These are phyloP conservation scores for Pleurotus tuoliensis DNA, from an alignment of 768 basidiomycete genomes.

Conservation along the genomic window DNA sequence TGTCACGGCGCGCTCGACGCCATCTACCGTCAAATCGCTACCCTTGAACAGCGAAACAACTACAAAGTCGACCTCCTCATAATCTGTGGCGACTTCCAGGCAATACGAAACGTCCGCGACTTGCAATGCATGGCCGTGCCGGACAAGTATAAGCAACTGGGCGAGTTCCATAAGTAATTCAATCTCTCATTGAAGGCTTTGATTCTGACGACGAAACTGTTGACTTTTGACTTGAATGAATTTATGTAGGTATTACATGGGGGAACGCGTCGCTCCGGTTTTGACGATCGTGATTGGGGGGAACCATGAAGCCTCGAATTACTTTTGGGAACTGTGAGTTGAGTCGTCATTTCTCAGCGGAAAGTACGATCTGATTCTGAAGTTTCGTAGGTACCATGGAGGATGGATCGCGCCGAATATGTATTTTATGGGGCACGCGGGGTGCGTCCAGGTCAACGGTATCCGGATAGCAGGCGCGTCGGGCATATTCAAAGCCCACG, in stretches of 20 bases:
- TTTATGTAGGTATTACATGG: constrained; percentile 74
- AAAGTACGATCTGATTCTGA: neutral
- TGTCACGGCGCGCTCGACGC: constrained; percentile 91
- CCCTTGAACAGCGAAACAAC: constrained; percentile 55
- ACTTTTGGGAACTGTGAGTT: constrained; percentile 91
- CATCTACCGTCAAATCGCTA: constrained; percentile 71
- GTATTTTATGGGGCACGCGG: constrained; percentile 92
- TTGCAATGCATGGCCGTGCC: constrained; percentile 91
- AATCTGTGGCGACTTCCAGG: constrained; percentile 96
- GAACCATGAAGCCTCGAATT: constrained; percentile 96
- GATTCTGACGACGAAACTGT: neutral
- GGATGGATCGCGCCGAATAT: constrained; percentile 97
- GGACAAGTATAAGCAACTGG: constrained; percentile 78
- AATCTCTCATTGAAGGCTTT: neutral
- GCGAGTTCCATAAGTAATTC: constrained; percentile 77
- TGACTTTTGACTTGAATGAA: no score
- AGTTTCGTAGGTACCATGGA: constrained; percentile 72
- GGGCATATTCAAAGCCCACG: constrained; percentile 81
- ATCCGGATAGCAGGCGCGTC: constrained; percentile 86
- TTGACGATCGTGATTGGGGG: constrained; percentile 95
- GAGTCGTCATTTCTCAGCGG: neutral
- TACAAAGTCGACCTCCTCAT: constrained; percentile 82
- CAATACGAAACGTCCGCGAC: constrained; percentile 81
- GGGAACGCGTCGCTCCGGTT: constrained; percentile 75
- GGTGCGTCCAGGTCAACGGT: constrained; percentile 84